Conservation (phyloP, 331 rosid species). For the Malus hybrid region DNA sequence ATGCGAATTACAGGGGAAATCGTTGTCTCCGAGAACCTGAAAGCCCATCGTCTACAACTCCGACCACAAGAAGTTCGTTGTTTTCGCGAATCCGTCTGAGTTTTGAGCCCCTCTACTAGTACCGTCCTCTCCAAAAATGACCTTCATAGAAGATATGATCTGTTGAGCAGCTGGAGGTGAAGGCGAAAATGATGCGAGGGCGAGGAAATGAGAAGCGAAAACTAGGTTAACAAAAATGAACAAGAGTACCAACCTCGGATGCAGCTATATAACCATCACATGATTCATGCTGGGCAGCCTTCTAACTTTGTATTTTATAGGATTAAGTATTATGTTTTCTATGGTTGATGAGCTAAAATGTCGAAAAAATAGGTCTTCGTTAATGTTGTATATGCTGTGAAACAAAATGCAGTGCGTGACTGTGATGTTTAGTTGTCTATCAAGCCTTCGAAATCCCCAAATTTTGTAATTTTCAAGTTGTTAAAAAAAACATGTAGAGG, state of each 20-base stretch:
- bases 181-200: slow-evolving; percentile 2
- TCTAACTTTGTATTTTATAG: too few relatives aligned
- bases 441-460: too few relatives aligned
- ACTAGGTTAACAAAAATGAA: background rate
- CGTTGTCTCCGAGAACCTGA: slow-evolving; percentile 74
- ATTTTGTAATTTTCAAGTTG: too few relatives aligned
- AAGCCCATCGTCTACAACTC: slow-evolving; percentile 79
- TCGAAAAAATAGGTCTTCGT: too few relatives aligned
- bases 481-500: too few relatives aligned
- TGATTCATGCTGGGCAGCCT: slow-evolving; percentile 10
- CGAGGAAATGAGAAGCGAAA: background rate
- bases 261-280: slow-evolving; percentile 85
- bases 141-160: slow-evolving; percentile 63
- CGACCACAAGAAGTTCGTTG: slow-evolving; percentile 62
- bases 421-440: too few relatives aligned
- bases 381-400: too few relatives aligned
- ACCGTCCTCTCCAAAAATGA: slow-evolving; percentile 82
- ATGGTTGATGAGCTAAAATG: too few relatives aligned
- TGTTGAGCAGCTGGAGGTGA: slow-evolving; percentile 82
- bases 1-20: slow-evolving; percentile 74
- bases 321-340: too few relatives aligned
- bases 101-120: slow-evolving; percentile 72
- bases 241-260: slow-evolving; percentile 45
- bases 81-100: slow-evolving; percentile 66
- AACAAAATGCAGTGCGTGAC: too few relatives aligned